Conservation (phyloP, 1,139 yeast genomes). For the Pichia sp. region DNA sequence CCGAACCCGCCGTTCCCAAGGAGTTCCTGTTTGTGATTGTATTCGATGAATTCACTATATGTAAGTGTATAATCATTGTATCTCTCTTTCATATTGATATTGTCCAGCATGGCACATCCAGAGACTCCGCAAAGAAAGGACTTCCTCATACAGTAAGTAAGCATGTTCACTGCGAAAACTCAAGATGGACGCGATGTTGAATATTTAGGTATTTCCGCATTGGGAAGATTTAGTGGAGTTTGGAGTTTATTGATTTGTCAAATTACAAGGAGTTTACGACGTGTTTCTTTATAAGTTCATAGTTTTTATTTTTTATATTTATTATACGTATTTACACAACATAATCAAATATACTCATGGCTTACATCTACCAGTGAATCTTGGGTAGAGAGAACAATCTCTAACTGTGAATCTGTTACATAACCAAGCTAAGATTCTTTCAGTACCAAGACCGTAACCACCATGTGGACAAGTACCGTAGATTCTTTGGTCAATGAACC, state of each 20-base stretch:
- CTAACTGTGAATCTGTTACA: slow-evolving; percentile 97
- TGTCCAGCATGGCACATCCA: not conserved
- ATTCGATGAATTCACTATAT: slow-evolving; percentile 1
- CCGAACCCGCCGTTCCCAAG: slow-evolving; percentile 84
- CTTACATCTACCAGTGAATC: slow-evolving; percentile 96
- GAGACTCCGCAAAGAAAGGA: no score
- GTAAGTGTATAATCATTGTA: not conserved
- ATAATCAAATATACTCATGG: slow-evolving; percentile 57
- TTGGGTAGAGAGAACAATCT: slow-evolving; percentile 96
- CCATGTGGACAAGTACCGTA: slow-evolving; percentile 99
- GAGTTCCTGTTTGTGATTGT: not conserved
- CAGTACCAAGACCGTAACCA: slow-evolving; percentile 98
- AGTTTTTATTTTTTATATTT: no score
- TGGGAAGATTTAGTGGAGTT: no score
- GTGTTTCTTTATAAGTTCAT: no score
- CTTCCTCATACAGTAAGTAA: no score
- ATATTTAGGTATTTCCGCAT: no score
- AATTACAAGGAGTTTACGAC: no score
- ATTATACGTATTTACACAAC: not conserved
- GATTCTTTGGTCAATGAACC: slow-evolving; percentile 95
- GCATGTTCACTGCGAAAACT: no score
- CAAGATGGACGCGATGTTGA: no score
- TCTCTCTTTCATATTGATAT: not conserved
- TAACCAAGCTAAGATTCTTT: slow-evolving; percentile 97
- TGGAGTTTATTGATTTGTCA: no score